Evolutionary conservation across 1,284 basidiomycete species (phyloP).

Genomic region (Neolentinus lepideus): DNA sequence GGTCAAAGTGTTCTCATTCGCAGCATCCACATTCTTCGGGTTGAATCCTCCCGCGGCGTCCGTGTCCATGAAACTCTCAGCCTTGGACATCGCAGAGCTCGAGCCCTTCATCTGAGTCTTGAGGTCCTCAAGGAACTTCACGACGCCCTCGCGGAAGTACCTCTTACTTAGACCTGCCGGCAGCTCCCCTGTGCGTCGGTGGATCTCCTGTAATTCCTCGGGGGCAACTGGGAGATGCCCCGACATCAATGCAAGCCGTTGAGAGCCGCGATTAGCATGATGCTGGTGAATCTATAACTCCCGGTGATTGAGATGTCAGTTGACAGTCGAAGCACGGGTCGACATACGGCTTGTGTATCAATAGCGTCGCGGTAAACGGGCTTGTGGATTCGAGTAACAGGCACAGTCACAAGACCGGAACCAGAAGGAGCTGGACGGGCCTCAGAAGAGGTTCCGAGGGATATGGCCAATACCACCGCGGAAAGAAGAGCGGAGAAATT

Average conservation of each 20-base stretch:
- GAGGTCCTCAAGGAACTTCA: neutral
- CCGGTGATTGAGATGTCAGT: constrained; percentile 1
- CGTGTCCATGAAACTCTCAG: neutral
- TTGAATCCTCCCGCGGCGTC: constrained; percentile 22
- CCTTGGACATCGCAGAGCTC: constrained; percentile 6
- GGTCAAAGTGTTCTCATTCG: constrained; percentile 35
- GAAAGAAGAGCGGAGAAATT: neutral
- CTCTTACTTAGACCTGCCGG: neutral
- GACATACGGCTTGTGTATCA: constrained; percentile 55
- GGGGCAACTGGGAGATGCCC: constrained; percentile 46
- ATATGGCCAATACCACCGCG: neutral
- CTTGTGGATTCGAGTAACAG: constrained; percentile 41
- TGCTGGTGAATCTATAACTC: constrained; percentile 56
- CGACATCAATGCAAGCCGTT: constrained; percentile 64
- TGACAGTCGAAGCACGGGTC: constrained; percentile 3
- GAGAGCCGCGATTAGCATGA: constrained; percentile 59
- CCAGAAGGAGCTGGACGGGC: neutral
- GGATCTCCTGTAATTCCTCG: constrained; percentile 29
- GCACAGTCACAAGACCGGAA: constrained; percentile 45
- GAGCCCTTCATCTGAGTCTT: neutral
- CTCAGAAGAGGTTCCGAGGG: neutral
- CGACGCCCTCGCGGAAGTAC: neutral
- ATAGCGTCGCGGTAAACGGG: constrained; percentile 26
- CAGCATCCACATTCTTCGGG: constrained; percentile 29
- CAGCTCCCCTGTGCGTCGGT: neutral